Conservation (phyloP, 129 eudicot species). For the Gnaphalium uliginosum region DNA sequence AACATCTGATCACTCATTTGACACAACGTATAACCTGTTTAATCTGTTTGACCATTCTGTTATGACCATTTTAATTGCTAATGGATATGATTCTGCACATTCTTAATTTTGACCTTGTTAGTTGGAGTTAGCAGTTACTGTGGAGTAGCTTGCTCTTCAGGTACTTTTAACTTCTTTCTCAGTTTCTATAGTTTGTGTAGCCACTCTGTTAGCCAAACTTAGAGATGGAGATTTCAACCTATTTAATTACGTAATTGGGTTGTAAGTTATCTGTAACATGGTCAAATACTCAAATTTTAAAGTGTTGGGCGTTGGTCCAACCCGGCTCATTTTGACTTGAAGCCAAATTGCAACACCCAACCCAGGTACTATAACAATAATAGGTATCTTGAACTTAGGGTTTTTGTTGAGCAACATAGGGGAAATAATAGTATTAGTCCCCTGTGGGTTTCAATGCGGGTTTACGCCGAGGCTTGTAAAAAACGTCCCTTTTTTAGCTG, state of each 20-base stretch:
- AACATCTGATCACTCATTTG: not conserved
- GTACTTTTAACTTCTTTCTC: conserved; percentile 37
- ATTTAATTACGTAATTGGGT: not conserved
- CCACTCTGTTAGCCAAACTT: not conserved
- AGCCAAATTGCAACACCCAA: too few species aligned
- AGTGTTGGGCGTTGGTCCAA: too few species aligned
- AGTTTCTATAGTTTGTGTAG: conserved; percentile 1
- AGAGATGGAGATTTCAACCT: not conserved
- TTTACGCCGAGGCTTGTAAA: too few species aligned
- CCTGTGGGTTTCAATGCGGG: too few species aligned
- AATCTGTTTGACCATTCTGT: not conserved
- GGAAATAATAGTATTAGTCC: too few species aligned
- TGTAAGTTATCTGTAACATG: not conserved
- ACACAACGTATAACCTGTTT: not conserved
- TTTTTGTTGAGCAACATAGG: too few species aligned
- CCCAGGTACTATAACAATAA: too few species aligned
- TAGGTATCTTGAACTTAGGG: too few species aligned
- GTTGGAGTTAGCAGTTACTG: conserved; percentile 77
- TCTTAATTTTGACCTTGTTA: conserved; percentile 25
- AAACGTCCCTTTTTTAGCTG: too few species aligned
- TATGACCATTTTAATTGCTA: conserved; percentile 2
- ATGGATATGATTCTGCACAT: conserved; percentile 8
- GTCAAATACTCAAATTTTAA: too few species aligned
- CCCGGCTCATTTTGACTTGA: too few species aligned
- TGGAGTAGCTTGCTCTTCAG: conserved; percentile 90